Base-by-base conservation (phyloP, 495 filamentous ascomycete species). In the Penicillium macrosclerotiorum region DNA sequence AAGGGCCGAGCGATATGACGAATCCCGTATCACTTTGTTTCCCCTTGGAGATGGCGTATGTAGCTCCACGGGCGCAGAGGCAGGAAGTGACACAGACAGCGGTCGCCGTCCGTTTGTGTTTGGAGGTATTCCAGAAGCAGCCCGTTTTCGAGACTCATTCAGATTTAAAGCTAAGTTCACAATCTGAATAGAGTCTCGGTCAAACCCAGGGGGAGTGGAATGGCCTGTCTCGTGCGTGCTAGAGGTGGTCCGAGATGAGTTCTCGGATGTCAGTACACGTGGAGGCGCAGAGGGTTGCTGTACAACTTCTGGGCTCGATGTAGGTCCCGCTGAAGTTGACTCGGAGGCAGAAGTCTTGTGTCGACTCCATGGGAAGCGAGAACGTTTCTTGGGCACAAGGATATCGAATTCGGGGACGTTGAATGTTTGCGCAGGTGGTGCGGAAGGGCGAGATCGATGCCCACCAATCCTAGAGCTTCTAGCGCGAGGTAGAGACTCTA, bases 91-190 rank as follows among this genome's bases (percentile, higher is more conserved):
- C 67, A 69, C 33, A 53, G 79, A 76, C 14, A 78, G 73, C 1
- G 75, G 59, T 26, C 49, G 52, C 31, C 51, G 59, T 13, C 74
- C 73, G 18, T 55, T 69, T 13, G 81, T 77, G 3, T 76, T 58
- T 34, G 74, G 71, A 36, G 82, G 71, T 38, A 78, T 69, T 14
- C 79, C 79, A 27, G 70, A 51, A 16, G 57, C 38, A 38, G 73
- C 71, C 42, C 84, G 75, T 43, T 81, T 77, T 40, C 90, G 76
- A 24, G 88, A 90, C 59, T 95, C 88, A 68, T 86, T 95, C 37
- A 96, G 66, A 57, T 85, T 92, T 59, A 96, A 68, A 2, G 91
- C 91, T 64, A 96, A 83, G 55, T 86, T 90, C 27, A 96, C 88
- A 46, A 96, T 91, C 63, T 95, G 86, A 14, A 86, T 75, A 16